phyloP scores from a whole-genome alignment of 805 yeast species.

The Candida parachauliodes region DNA sequence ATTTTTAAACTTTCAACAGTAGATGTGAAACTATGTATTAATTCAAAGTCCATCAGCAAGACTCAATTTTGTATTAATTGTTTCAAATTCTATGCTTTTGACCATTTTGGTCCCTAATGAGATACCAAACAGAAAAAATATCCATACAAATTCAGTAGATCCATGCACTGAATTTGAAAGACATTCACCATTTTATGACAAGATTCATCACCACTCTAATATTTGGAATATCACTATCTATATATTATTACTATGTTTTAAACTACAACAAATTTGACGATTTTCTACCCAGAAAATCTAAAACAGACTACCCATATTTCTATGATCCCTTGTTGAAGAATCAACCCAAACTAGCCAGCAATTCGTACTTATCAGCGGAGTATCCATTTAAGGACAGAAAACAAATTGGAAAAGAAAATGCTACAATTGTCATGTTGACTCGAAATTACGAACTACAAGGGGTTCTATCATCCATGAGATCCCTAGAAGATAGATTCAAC shows the following conservation, averaged over 20 bases:
- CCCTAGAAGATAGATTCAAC: conserved; percentile 43
- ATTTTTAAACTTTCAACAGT: too few species aligned
- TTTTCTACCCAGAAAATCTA: not conserved
- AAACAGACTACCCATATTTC: conserved; percentile 8
- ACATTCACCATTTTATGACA: too few species aligned
- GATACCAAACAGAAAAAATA: too few species aligned
- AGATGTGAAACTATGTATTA: too few species aligned
- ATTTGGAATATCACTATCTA: conserved; percentile 5
- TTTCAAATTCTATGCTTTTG: too few species aligned
- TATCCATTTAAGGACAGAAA: conserved; percentile 26
- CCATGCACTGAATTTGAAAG: too few species aligned
- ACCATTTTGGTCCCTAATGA: too few species aligned
- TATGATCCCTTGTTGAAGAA: conserved; percentile 13
- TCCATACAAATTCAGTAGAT: too few species aligned
- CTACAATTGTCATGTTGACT: conserved; percentile 83
- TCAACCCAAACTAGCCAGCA: conserved; percentile 26
- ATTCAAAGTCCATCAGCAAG: too few species aligned
- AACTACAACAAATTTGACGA: not conserved
- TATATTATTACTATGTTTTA: conserved; percentile 9
- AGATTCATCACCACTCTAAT: not conserved
- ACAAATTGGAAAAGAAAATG: conserved; percentile 63
- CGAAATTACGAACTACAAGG: conserved; percentile 75
- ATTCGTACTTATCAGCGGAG: conserved; percentile 21
- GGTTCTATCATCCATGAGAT: conserved; percentile 50
- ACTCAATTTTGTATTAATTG: too few species aligned